phyloP scores from a whole-genome alignment of 202 grass and related monocot species.

The Schoenoplectus triqueter region DNA sequence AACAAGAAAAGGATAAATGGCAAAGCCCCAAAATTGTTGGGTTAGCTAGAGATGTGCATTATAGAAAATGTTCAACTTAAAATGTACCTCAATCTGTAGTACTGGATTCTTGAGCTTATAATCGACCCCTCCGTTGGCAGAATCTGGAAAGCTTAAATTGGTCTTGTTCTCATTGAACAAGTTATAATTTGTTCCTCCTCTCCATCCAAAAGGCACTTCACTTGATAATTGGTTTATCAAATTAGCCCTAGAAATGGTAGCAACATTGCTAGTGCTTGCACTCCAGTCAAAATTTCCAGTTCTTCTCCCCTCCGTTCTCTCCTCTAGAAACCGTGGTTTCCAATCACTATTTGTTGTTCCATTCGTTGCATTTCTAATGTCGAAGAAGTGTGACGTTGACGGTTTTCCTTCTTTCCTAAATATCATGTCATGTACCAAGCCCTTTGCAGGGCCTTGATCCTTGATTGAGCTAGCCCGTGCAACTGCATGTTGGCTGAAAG shows the following conservation, averaged over 20 bases:
- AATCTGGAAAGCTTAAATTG: conserved; percentile 46
- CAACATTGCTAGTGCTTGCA: conserved; percentile 41
- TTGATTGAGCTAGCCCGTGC: conserved; percentile 39
- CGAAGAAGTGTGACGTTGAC: conserved; percentile 50
- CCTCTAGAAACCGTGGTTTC: conserved; percentile 34
- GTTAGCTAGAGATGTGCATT: not conserved
- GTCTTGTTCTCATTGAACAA: conserved; percentile 33
- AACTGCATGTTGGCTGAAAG: conserved; percentile 50
- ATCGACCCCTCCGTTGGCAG: conserved; percentile 36
- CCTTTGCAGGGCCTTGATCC: conserved; percentile 51
- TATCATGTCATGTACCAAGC: conserved; percentile 69
- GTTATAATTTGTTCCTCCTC: conserved; percentile 34
- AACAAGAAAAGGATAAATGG: not conserved
- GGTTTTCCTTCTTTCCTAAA: conserved; percentile 68
- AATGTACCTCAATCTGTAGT: conserved; percentile 49
- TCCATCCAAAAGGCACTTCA: conserved; percentile 29
- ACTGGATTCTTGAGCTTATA: not conserved
- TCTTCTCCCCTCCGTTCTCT: conserved; percentile 42
- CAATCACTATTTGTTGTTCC: conserved; percentile 32
- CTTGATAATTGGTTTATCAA: conserved; percentile 9
- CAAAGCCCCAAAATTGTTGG: conserved; percentile 20
- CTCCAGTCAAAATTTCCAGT: conserved; percentile 47
- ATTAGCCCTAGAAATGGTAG: conserved; percentile 41
- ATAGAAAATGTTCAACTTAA: conserved; percentile 22
- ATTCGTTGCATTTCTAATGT: conserved; percentile 53